A percentile compares a stretch with the other conserved stretches of the same genome.
phyloP scores from a whole-genome alignment of 805 yeast species.

The Blastobotrys chiropterorum region DNA sequence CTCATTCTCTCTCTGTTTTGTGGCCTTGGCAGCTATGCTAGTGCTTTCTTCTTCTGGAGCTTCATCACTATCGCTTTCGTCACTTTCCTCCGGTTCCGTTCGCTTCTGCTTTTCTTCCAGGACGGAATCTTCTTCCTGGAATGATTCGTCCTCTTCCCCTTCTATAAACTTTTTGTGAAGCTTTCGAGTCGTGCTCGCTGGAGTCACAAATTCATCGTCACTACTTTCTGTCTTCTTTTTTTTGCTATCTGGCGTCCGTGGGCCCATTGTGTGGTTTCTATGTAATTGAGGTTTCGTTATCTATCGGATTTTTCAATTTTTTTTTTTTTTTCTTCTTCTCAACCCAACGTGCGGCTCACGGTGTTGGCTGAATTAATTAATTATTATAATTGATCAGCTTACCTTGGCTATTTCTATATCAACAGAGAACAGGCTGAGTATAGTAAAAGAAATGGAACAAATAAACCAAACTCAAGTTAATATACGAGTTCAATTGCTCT shows the following conservation, averaged over 20 bases:
- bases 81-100: background rate
- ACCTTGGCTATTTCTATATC: too few species aligned
- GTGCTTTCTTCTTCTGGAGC: constrained; percentile 33
- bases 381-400: too few species aligned
- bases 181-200: constrained; percentile 3
- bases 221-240: background rate
- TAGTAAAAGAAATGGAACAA: too few species aligned
- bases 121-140: background rate
- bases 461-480: too few species aligned
- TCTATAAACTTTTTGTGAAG: background rate
- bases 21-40: constrained; percentile 15
- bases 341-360: background rate
- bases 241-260: background rate
- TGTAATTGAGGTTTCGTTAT: background rate
- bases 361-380: too few species aligned
- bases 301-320: background rate
- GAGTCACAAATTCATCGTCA: constrained; percentile 5
- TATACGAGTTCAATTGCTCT: too few species aligned
- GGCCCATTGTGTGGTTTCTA: background rate
- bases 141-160: background rate
- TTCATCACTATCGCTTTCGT: constrained; percentile 22
- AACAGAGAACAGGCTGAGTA: too few species aligned
- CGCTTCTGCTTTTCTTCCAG: background rate
- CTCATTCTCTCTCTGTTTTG: constrained; percentile 9
- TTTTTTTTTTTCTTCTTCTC: background rate